A percentile compares a stretch with the other conserved stretches of the same genome.
phyloP scores from a whole-genome alignment of 108 stramenopile species.

The Fragilaria crotonensis region DNA sequence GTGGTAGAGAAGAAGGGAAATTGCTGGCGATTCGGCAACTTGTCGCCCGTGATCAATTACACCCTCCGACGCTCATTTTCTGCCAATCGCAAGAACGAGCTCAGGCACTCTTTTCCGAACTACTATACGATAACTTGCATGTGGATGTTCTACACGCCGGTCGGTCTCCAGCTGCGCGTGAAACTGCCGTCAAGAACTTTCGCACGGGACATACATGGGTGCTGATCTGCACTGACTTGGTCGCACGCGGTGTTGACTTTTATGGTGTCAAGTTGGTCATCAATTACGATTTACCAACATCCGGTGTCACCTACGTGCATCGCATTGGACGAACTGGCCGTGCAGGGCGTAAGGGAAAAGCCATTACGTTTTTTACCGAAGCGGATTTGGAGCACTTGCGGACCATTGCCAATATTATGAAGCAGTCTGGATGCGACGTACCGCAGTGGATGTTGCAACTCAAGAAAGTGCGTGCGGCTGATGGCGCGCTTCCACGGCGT shows the following conservation, averaged over 20 bases:
- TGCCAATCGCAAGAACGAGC: constrained; percentile 94
- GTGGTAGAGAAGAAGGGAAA: constrained; percentile 97
- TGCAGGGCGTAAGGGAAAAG: constrained; percentile 87
- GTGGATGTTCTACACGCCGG: constrained; percentile 95
- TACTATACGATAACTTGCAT: constrained; percentile 89
- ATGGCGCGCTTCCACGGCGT: constrained; percentile 19
- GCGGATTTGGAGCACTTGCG: constrained; percentile 79
- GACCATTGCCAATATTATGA: constrained; percentile 94
- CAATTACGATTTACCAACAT: constrained; percentile 94
- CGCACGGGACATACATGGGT: constrained; percentile 96
- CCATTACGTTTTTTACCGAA: constrained; percentile 96
- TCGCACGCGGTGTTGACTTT: constrained; percentile 97
- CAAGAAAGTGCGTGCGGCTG: constrained; percentile 21
- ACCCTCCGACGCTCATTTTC: constrained; percentile 87
- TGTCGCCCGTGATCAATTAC: constrained; percentile 51
- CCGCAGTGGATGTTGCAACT: constrained; percentile 90
- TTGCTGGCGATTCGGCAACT: constrained; percentile 90
- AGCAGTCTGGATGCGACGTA: constrained; percentile 85
- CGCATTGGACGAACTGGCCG: constrained; percentile 95
- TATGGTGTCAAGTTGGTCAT: constrained; percentile 95
- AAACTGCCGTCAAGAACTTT: constrained; percentile 86
- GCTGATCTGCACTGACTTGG: constrained; percentile 96
- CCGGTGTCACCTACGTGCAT: constrained; percentile 91
- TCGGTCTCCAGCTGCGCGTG: constrained; percentile 77
- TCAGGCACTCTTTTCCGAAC: constrained; percentile 88